Conservation (phyloP, 2,329 filamentous ascomycete species). For the Xylaria sp. region DNA sequence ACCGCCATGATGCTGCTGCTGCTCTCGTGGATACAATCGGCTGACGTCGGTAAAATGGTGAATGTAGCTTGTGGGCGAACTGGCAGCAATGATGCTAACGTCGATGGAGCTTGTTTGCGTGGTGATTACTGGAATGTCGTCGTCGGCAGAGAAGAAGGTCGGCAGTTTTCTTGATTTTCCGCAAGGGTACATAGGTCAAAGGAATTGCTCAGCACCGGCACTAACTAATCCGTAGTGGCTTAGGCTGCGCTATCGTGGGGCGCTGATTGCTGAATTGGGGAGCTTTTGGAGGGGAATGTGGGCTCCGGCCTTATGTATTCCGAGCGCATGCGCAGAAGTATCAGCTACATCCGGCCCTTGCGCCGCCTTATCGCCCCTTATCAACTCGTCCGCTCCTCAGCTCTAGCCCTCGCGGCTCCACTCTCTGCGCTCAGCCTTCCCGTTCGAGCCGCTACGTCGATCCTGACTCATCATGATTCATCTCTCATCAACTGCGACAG, state of each 20-base stretch:
- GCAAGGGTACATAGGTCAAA: neutral
- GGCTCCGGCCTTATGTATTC: neutral
- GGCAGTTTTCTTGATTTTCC: neutral
- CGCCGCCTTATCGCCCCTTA: neutral
- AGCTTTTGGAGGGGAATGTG: neutral
- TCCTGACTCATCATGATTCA: conserved; percentile 15
- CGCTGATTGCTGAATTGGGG: neutral
- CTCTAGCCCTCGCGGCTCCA: neutral
- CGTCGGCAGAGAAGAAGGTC: neutral
- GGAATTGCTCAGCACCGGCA: neutral
- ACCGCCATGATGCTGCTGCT: conserved; percentile 52
- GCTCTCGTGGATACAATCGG: conserved; percentile 18
- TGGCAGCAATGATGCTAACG: neutral
- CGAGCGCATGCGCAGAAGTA: neutral
- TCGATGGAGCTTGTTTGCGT: neutral
- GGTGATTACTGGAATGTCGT: neutral
- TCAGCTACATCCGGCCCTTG: neutral
- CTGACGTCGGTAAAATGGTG: conserved; percentile 19
- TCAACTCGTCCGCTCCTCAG: neutral
- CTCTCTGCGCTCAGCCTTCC: no score
- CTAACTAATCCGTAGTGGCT: neutral
- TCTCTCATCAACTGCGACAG: conserved; percentile 12
- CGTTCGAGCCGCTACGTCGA: neutral
- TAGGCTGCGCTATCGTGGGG: neutral
- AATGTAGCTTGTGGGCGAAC: neutral